phyloP scores from a whole-genome alignment of 75 land plant species.

The Cryptomeria japonica region DNA sequence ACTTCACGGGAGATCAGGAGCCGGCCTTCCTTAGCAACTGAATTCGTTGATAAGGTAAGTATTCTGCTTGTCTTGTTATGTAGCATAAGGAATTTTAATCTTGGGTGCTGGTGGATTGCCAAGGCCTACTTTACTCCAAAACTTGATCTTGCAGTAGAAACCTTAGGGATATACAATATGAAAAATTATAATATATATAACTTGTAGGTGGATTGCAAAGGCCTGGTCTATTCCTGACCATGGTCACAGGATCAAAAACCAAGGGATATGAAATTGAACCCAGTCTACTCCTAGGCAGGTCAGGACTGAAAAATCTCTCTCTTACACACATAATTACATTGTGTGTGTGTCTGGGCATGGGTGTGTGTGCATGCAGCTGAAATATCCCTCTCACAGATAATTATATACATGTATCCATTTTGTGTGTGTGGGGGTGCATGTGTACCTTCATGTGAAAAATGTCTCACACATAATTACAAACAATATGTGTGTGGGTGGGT shows the following conservation, averaged over 20 bases:
- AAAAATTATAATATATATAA: no score
- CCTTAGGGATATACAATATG: not conserved
- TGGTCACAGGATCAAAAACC: not conserved
- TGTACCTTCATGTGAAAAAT: no score
- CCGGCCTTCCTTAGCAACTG: not conserved
- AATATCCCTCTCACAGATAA: no score
- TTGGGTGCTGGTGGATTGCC: not conserved
- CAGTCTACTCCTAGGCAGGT: not conserved
- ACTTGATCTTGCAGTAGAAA: not conserved
- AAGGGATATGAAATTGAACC: not conserved
- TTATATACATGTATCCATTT: no score
- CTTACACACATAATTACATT: not conserved
- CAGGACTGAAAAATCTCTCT: not conserved
- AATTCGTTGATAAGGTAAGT: not conserved
- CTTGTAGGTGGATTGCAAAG: no score
- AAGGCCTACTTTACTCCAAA: not conserved
- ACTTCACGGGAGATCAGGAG: not conserved
- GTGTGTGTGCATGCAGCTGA: not conserved
- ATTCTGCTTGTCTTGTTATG: not conserved
- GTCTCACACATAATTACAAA: not conserved
- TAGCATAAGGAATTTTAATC: not conserved
- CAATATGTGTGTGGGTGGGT: not conserved
- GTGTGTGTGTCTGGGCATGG: not conserved
- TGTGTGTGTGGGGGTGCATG: no score
- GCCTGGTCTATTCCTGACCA: not conserved